These are phyloP conservation scores for Cryptococcus sp. DNA, from an alignment of 1,284 basidiomycete genomes.

Conservation along the genomic window DNA sequence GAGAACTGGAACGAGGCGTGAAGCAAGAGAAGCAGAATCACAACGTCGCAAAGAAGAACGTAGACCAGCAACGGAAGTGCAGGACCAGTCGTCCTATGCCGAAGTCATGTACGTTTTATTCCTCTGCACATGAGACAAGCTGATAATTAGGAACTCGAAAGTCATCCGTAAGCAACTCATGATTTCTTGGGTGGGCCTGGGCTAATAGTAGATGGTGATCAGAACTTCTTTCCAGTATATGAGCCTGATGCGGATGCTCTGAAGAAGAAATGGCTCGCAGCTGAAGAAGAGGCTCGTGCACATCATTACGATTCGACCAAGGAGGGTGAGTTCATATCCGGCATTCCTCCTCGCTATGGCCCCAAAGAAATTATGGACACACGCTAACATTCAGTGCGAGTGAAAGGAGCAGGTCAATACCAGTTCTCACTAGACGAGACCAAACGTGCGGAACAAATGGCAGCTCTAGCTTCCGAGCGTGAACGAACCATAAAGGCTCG, in stretches of 20 bases:
- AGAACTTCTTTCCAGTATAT: constrained; percentile 77
- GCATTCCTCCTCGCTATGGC: not conserved
- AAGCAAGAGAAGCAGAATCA: constrained; percentile 37
- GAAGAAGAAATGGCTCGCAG: constrained; percentile 69
- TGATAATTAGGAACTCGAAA: constrained; percentile 55
- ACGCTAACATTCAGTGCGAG: constrained; percentile 50
- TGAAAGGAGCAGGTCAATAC: constrained; percentile 85
- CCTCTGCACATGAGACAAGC: constrained; percentile 1
- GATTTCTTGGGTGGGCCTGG: not conserved
- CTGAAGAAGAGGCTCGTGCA: constrained; percentile 62
- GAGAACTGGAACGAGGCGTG: constrained; percentile 37
- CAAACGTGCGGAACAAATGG: constrained; percentile 69
- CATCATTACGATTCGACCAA: constrained; percentile 74
- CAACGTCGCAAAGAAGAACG: constrained; percentile 6
- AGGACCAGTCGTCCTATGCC: constrained; percentile 33
- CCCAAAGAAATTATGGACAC: not conserved
- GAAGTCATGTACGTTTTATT: constrained; percentile 40
- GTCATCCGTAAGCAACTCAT: constrained; percentile 49
- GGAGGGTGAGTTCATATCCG: constrained; percentile 60
- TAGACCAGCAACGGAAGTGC: constrained; percentile 6
- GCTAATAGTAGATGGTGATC: constrained; percentile 57
- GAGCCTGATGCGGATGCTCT: constrained; percentile 75
- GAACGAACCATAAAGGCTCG: constrained; percentile 68
- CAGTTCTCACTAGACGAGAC: constrained; percentile 80
- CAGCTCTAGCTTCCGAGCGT: constrained; percentile 62